These are phyloP conservation scores for Delitschia confertaspora DNA, from an alignment of 495 filamentous ascomycete genomes.

Conservation along the genomic window DNA sequence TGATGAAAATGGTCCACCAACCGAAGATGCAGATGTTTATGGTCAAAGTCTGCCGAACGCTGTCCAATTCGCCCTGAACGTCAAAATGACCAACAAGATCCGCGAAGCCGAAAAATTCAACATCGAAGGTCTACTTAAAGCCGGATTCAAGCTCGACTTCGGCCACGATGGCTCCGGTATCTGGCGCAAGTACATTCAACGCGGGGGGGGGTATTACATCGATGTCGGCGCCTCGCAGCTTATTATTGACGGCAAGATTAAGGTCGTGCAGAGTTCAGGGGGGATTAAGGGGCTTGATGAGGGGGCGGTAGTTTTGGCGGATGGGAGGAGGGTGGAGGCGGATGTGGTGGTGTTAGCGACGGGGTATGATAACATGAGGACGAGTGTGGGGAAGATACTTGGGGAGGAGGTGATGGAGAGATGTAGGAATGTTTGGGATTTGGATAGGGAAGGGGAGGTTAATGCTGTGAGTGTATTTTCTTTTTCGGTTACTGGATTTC, in stretches of 20 bases:
- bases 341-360: constrained; percentile 79
- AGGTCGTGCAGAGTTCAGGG: constrained; percentile 61
- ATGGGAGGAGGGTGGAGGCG: constrained; percentile 59
- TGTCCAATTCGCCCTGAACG: constrained; percentile 49
- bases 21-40: constrained; percentile 56
- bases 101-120: constrained; percentile 44
- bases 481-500: no score
- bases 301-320: constrained; percentile 51
- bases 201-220: constrained; percentile 32
- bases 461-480: no score
- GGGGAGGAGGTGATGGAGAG: constrained; percentile 58
- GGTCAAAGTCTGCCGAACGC: constrained; percentile 48
- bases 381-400: constrained; percentile 51
- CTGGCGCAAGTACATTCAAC: constrained; percentile 53
- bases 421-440: constrained; percentile 65
- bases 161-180: constrained; percentile 60
- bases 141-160: constrained; percentile 59
- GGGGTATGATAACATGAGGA: constrained; percentile 73
- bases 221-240: constrained; percentile 65
- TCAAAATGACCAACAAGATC: constrained; percentile 43
- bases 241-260: constrained; percentile 68
- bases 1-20: constrained; percentile 50
- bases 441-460: constrained; percentile 65
- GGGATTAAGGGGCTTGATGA: constrained; percentile 51
- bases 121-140: constrained; percentile 52